Base-by-base conservation (phyloP, 1,139 yeast species). In the Kluyveromyces sp. region DNA sequence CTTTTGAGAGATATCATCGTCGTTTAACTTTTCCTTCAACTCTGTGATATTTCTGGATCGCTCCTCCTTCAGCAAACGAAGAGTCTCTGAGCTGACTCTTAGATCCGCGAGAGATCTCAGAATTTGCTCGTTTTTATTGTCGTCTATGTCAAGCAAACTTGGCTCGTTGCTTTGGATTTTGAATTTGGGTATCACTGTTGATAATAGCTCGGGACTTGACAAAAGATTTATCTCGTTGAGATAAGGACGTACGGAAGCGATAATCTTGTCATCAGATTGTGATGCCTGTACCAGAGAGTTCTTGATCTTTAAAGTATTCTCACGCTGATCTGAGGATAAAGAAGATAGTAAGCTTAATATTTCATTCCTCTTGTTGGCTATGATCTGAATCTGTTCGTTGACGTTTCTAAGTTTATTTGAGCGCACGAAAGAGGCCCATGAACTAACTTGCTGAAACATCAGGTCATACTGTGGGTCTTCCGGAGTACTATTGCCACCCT, bases 1-100 rank as follows among this genome's bases (percentile, higher is more conserved):
- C 20, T 83, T 71, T 46, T 84, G 81, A 0, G 95, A 83, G 42
- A 89, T 87, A 59, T 92, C 96, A 63, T 92, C 98, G 17, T 75
- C 71, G 55, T 83, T 94, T 34, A 86, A 80, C 44, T 75, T 76
- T 6, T 69, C 73, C 58, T 87, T 88, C 57, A 89, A 71, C 40
- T 79, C 86, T 2, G 71, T 71, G 36, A 85, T 69, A 2, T 83
- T 71, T 37, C 77, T 70, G 16, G 67, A 63, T 44, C 94, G 78
- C 56, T 83, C 92, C 28, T 74, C 68, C 54, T 71, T 72, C 47
- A 80, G 74, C 54, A 48, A 69, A 72, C 51, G 75, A 68, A 44
- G 76, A 63, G 40, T 69, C 22, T 75, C 74, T 44, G 78, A 76
- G 17, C 77, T 59, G 12, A 65, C 61, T 35, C 67, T 67, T 19